These are phyloP conservation scores for Claviceps monticola DNA, from an alignment of 2,329 filamentous ascomycete genomes.

Conservation along the genomic window DNA sequence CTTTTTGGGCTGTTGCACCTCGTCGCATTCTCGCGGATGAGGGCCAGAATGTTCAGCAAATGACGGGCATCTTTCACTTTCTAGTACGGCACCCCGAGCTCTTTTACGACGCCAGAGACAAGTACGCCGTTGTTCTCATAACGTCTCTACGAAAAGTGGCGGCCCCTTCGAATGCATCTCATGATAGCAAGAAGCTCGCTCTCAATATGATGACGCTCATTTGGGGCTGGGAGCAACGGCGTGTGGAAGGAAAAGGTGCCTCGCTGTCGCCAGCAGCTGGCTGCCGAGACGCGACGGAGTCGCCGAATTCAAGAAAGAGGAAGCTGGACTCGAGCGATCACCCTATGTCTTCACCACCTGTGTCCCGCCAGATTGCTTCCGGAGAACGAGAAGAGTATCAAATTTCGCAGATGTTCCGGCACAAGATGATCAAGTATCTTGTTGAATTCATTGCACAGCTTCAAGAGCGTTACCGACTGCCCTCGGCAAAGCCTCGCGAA, in stretches of 20 bases:
- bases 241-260: conserved; percentile 46
- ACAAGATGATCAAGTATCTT: conserved; percentile 84
- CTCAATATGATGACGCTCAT: conserved; percentile 84
- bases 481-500: conserved; percentile 53
- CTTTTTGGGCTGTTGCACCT: conserved; percentile 80
- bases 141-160: conserved; percentile 81
- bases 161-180: conserved; percentile 66
- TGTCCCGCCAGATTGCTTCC: conserved; percentile 25
- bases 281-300: conserved; percentile 40
- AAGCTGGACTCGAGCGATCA: conserved; percentile 51
- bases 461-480: conserved; percentile 69
- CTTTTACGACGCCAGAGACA: conserved; percentile 90
- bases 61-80: conserved; percentile 96
- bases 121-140: conserved; percentile 80
- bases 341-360: conserved; percentile 39
- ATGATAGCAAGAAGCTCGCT: conserved; percentile 82
- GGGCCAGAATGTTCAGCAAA: conserved; percentile 85
- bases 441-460: conserved; percentile 89
- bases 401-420: conserved; percentile 52
- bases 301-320: conserved; percentile 61
- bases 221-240: conserved; percentile 81
- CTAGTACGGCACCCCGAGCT: conserved; percentile 81
- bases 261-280: conserved; percentile 12
- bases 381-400: conserved; percentile 50
- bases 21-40: conserved; percentile 87